Percentiles rank a stretch among this genome's conserved stretches.
These are phyloP conservation scores for Strobilomyces dryophilus DNA, from an alignment of 768 basidiomycete genomes.

Conservation along the genomic window DNA sequence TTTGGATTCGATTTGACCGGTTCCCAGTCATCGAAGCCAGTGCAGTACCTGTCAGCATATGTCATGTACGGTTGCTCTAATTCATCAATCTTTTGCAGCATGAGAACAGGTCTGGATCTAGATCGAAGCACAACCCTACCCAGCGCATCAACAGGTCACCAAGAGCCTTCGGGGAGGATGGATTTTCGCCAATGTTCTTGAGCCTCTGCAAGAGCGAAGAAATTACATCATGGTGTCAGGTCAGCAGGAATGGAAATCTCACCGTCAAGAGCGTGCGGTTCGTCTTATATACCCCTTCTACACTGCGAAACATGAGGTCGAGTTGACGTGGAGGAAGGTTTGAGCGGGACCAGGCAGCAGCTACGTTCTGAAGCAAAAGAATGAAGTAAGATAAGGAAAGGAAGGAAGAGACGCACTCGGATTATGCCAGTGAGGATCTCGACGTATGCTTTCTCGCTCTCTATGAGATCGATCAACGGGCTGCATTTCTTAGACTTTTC, in stretches of 20 bases:
- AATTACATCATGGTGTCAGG: constrained; percentile 8
- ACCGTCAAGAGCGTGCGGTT: constrained; percentile 80
- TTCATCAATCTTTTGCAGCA: constrained; percentile 72
- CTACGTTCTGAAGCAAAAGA: constrained; percentile 70
- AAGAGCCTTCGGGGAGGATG: constrained; percentile 87
- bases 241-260: background rate
- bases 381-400: constrained; percentile 7
- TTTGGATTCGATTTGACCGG: constrained; percentile 74
- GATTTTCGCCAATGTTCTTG: constrained; percentile 90
- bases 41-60: constrained; percentile 68
- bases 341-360: constrained; percentile 94
- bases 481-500: constrained; percentile 64
- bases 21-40: constrained; percentile 81
- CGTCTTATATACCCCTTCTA: constrained; percentile 90
- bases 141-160: constrained; percentile 97
- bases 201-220: constrained; percentile 58
- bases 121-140: constrained; percentile 49
- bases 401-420: constrained; percentile 53
- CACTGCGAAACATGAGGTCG: constrained; percentile 90
- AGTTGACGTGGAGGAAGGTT: constrained; percentile 92
- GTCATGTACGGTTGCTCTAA: constrained; percentile 80
- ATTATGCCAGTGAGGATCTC: constrained; percentile 88
- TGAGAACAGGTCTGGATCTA: constrained; percentile 16
- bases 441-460: constrained; percentile 90
- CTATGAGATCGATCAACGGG: constrained; percentile 87